Evolutionary conservation across 73 alveolate species (phyloP), one percentile per base, ranked within the genome.

Genomic region (Tetrahymena borealis): DNA sequence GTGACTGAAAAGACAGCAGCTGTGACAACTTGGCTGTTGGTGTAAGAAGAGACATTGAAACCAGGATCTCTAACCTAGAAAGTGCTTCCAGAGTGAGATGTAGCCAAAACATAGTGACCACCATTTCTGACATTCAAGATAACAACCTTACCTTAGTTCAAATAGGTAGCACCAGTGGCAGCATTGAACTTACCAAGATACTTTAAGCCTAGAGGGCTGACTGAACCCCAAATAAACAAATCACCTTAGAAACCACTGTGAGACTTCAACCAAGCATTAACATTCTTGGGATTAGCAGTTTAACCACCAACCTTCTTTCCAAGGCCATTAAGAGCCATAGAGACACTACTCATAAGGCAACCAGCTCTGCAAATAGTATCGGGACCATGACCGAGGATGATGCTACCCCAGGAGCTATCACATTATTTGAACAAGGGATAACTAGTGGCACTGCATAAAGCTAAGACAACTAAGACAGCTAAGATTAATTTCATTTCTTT

Each of bases 41-140:
- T 18, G 85, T 60, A 60, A n/a, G 85, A 24, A n/a, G 85, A 60
- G 31, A 60, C 85, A 60, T 60, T 60, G 85, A 20, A 60, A 32
- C 98, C 97, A 60, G 98, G 98, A 77, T 96, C 98, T 28, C 94
- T 96, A 28, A 96, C 98, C 32, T 94, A n/a, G 94, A 79, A 96
- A 39, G 94, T 90, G 28, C 42, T 38, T 9, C 95, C 94, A 32
- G 92, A 79, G 33, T 78, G 41, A 20, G 94, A 33, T 16, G 97
- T 94, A 85, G 94, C 95, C 90, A 96, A 96, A n/a, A 96, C 98
- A 78, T 91, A 96, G 91, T 96, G 98, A 33, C 98, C 97, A 32
- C 98, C 98, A 38, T 42, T 92, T 77, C 93, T 91, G 32, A 96
- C 98, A 90, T 91, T 78, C 90, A 96, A 90, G 78, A 96, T 94